Evolutionary conservation across 2,329 filamentous ascomycete genomes (phyloP), one percentile per base, ranked within the genome.

Genomic region (Aspergillus hortae): DNA sequence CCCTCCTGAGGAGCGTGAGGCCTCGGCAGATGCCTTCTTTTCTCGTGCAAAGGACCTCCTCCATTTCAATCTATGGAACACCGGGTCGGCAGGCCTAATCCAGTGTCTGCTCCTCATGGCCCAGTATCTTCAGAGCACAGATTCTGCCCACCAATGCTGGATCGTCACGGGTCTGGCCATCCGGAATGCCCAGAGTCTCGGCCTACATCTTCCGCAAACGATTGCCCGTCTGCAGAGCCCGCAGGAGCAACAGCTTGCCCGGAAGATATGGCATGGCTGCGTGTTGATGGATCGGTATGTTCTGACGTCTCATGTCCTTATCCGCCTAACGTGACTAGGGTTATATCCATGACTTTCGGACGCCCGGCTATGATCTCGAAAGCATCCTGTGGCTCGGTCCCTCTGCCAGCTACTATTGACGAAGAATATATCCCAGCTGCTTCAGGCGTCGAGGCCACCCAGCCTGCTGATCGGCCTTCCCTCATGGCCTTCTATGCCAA

Each of bases 111-210:
- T 80, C 0, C 62, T 80, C 4, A 76, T 77, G 53, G 74, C 73
- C 10, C 77, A 78, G 42, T 80, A 79, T 52, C 61, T 79, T 0
- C 77, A 79, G 41, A 77, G 77, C 43, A 79, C 77, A 0, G 71
- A 76, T 11, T 71, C 72, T 5, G 71, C 74, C 0, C 74, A 79
- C 52, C 73, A 77, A 51, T 78, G 75, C 1, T 80, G 77, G 77
- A 77, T 79, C 62, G 70, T 76, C 4, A 73, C 76, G 0, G 77
- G 77, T 0, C 64, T 74, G 4, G 76, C 76, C 0, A 71, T 79
- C 14, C 67, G 76, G 1, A 77, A 73, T 14, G 77, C 77, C 0
- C 75, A 79, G 46, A 74, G 75, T 0, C 51, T 80, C 2, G 77
- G 76, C 0, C 59, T 79, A 25, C 75, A 80, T 46, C 59, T 77